Conservation (phyloP, 345 rosid genomes). For the Lenwebbia sp. region DNA sequence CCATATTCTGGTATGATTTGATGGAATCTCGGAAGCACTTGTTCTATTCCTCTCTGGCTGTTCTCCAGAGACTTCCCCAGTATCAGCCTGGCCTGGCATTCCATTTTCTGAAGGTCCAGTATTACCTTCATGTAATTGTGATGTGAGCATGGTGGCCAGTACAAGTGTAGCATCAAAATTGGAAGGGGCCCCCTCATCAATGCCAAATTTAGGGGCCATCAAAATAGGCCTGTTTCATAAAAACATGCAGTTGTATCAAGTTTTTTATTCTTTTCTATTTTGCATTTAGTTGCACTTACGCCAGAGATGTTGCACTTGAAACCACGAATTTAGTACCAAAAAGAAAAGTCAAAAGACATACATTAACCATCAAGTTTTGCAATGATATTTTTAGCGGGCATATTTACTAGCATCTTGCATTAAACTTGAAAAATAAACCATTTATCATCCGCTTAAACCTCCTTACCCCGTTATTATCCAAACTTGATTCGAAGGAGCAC, state of each 20-base stretch:
- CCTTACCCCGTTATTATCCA: not conserved
- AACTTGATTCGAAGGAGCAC: not conserved
- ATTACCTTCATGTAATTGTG: slow-evolving; percentile 64
- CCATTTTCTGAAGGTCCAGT: slow-evolving; percentile 23
- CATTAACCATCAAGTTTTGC: not conserved
- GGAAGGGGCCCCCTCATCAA: slow-evolving; percentile 58
- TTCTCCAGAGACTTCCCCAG: slow-evolving; percentile 21
- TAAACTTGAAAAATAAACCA: not conserved
- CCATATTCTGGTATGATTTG: slow-evolving; percentile 84
- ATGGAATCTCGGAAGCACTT: slow-evolving; percentile 50
- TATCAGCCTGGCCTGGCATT: slow-evolving; percentile 18
- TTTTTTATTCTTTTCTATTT: not conserved
- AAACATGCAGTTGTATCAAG: not conserved
- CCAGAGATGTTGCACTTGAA: not conserved
- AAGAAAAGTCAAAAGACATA: not conserved
- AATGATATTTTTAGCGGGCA: not conserved
- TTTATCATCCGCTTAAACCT: not conserved
- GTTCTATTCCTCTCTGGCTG: slow-evolving; percentile 39
- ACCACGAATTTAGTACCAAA: not conserved
- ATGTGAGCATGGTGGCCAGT: slow-evolving; percentile 69
- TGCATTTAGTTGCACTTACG: not conserved
- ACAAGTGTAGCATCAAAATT: slow-evolving; percentile 80
- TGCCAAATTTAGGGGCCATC: slow-evolving; percentile 76
- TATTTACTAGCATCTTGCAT: not conserved
- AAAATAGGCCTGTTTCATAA: slow-evolving; percentile 58